Base-by-base conservation (phyloP, 1,284 basidiomycete species). In the Pterula multifida region DNA sequence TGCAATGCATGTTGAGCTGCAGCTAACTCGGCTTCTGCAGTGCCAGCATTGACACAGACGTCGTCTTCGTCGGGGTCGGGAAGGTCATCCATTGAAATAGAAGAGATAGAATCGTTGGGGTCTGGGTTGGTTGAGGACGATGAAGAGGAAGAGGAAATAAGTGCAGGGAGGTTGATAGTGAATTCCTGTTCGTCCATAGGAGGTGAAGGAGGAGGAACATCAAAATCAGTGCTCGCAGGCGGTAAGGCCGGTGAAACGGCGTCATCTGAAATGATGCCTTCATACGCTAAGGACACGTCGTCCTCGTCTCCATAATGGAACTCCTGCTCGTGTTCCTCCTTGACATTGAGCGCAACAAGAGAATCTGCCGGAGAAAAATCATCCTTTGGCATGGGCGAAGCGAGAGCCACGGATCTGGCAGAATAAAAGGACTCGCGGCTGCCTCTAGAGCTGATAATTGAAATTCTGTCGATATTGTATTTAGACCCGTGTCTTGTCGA, bases 91-190 rank as follows among this genome's bases (percentile, higher is more conserved):
- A 76, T 69, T 4, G 39, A 42, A 9, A 42, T 42, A 17, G 39
- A 42, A 42, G 39, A 42, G 22, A 76, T 68, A 24, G 68, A 71
- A 22, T 69, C 67, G 54, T 68, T 63, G 22, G 56, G 54, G 15
- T 50, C 53, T 49, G 32, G 19, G 42, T 47, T 35, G 35, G 42
- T 4, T 47, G 39, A 42, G 6, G 39, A 46, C 49, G 54, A 36
- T n/a, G 36, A 23, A 39, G 26, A 12, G 44, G 52, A 47, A 39
- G 26, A 12, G 44, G 52, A 47, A 22, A 32, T 25, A 36, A 42
- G 53, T 42, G 48, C n/a, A 22, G 21, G 13, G 6, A 22, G 4
- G 13, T n/a, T 17, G 39, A 42, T 42, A 9, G 39, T 42, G 4
- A 17, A 22, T 9, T 42, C 39, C 19, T 42, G n/a, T 42, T 42